Base-by-base conservation (phyloP, 495 filamentous ascomycete species). In the Glutinoglossum americanum region DNA sequence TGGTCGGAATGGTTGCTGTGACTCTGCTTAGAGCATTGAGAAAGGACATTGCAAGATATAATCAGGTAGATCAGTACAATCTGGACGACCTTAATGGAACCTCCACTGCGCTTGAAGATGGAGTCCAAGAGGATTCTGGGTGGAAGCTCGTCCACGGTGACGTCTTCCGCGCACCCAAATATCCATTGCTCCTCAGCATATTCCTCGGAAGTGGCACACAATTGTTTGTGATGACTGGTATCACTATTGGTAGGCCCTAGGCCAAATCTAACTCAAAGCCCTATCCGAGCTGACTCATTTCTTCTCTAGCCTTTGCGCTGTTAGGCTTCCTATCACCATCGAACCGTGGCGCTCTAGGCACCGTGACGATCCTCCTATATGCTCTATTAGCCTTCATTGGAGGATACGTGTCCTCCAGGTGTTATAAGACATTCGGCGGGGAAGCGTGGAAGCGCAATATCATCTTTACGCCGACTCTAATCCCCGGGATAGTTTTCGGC, bases 141-240 rank as follows among this genome's bases (percentile, higher is more conserved):
- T 98, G 92, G 92, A 98, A 98, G 71, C 73, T 98, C 48, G 89
- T 98, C 0, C 92, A 98, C 63, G 92, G 92, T 48, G 92, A 98
- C 69, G 90, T 98, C 44, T 98, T 98, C 75, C 80, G 92, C 45
- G 80, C 86, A 11, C 92, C 92, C 5, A 76, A 79, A 58, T 80
- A 85, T 56, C 84, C 89, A 0, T 74, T 98, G 47, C 72, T 95
- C 7, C 76, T 98, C 23, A 86, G 87, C 65, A 73, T 98, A 15
- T 76, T 98, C 64, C 76, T 96, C 53, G 92, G 92, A 35, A 97
- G 92, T 65, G 92, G 92, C 26, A 85, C 87, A 39, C 92, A 98
- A 70, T 77, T 98, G 13, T 96, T 97, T 67, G 89, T 92, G 71
- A 98, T 98, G 92, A 83, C 87, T 19, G 92, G 89, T 32, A 82